Conservation (phyloP, 2,329 filamentous ascomycete species). For the Talaromyces sp. region DNA sequence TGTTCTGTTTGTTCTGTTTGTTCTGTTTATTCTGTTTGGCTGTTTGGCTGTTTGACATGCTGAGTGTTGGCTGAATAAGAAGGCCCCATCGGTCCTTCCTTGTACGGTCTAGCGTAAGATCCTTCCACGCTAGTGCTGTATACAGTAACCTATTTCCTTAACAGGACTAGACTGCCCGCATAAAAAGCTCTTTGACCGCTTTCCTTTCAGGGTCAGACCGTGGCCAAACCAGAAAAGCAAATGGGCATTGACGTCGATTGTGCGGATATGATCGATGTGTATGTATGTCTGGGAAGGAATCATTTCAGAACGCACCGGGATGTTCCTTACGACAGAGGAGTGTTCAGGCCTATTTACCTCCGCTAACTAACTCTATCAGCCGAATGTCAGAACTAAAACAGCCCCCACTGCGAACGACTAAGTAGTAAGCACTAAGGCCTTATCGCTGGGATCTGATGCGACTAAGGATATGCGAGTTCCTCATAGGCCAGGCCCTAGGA, state of each 20-base stretch:
- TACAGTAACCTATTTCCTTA: not conserved
- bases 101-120: not conserved
- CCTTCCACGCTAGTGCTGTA: not conserved
- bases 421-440: not conserved
- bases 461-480: not conserved
- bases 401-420: not conserved
- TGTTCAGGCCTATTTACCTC: not conserved
- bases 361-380: not conserved
- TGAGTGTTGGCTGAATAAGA: not conserved
- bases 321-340: not conserved
- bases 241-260: not conserved
- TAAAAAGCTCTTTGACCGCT: not conserved
- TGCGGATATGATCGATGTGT: not conserved
- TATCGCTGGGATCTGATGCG: not conserved
- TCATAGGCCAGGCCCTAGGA: not conserved
- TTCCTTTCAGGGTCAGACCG: not conserved
- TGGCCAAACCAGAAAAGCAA: not conserved
- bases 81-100: not conserved
- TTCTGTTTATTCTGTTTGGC: no score
- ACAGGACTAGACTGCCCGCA: not conserved
- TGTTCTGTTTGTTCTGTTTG: not conserved
- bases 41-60: no score
- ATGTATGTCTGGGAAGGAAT: not conserved
- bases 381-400: not conserved
- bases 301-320: not conserved